Evolutionary conservation across 1,284 basidiomycete species (phyloP).

Genomic region (Papiliotrema nemorosa): DNA sequence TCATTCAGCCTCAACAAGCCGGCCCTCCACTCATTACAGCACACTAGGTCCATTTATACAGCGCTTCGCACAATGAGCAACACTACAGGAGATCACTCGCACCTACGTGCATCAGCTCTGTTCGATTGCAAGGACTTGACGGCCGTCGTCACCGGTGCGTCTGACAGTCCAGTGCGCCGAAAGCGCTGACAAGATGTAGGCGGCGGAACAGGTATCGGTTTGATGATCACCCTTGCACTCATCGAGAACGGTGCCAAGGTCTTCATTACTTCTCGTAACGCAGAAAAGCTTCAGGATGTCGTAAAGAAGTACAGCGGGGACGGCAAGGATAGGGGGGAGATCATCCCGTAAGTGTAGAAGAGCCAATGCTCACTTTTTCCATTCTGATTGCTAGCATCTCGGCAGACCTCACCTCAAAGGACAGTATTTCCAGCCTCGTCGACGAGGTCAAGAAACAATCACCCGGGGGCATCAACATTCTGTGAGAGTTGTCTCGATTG

Average conservation of each 20-base stretch:
- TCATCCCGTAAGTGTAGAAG: conserved; percentile 30
- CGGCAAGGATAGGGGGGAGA: conserved; percentile 27
- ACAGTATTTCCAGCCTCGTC: conserved; percentile 30
- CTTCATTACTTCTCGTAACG: conserved; percentile 42
- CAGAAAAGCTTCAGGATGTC: conserved; percentile 40
- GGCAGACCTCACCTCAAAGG: conserved; percentile 37
- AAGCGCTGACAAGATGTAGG: conserved; percentile 25
- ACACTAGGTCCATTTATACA: background rate
- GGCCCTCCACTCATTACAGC: background rate
- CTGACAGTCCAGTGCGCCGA: background rate
- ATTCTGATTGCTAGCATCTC: conserved; percentile 10
- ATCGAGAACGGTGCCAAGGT: conserved; percentile 50
- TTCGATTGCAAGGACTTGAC: conserved; percentile 29
- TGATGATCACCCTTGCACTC: conserved; percentile 49
- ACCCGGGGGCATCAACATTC: conserved; percentile 34
- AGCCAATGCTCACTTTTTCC: background rate
- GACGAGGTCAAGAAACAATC: conserved; percentile 30
- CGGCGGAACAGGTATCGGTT: conserved; percentile 48
- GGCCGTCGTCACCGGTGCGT: conserved; percentile 27
- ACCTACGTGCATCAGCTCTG: conserved; percentile 24
- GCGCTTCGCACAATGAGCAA: background rate
- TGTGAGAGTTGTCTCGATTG: conserved; percentile 12
- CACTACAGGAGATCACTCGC: conserved; percentile 15
- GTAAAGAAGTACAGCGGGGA: conserved; percentile 38
- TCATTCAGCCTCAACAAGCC: too few species aligned